phyloP scores from a whole-genome alignment of 768 basidiomycete species.

The Auricularia auricula-judae region DNA sequence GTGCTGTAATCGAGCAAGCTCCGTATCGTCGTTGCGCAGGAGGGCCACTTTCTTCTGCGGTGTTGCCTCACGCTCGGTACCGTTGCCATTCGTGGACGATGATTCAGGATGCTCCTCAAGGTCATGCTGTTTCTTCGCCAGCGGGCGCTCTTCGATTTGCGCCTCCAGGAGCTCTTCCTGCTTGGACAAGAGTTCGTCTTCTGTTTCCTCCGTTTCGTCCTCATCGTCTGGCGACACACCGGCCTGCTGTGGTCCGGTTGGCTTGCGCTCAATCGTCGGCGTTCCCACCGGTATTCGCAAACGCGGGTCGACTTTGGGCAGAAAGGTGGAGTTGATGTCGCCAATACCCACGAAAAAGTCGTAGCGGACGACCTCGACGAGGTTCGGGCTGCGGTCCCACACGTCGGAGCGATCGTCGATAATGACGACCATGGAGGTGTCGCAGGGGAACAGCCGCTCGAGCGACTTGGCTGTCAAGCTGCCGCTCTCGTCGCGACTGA shows the following conservation, averaged over 20 bases:
- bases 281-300: not conserved
- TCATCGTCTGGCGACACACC: constrained; percentile 17
- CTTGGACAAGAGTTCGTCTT: constrained; percentile 44
- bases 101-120: constrained; percentile 36
- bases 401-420: constrained; percentile 98
- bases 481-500: constrained; percentile 93
- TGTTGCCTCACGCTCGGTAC: not conserved
- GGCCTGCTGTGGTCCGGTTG: constrained; percentile 6
- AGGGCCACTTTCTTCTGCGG: constrained; percentile 44
- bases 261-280: constrained; percentile 16
- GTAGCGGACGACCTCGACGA: constrained; percentile 94
- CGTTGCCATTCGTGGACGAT: constrained; percentile 5
- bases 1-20: constrained; percentile 66
- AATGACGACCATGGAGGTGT: constrained; percentile 97
- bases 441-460: constrained; percentile 87
- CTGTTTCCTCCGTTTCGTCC: constrained; percentile 29
- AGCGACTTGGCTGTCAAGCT: constrained; percentile 89
- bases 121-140: constrained; percentile 81
- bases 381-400: constrained; percentile 95
- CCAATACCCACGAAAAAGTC: constrained; percentile 98
- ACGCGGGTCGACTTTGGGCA: constrained; percentile 61
- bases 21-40: constrained; percentile 77
- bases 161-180: constrained; percentile 73
- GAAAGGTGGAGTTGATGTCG: constrained; percentile 92
- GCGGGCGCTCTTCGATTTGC: constrained; percentile 74